Evolutionary conservation across 331 rosid genomes (phyloP).

Genomic region (Acacia concinna): DNA sequence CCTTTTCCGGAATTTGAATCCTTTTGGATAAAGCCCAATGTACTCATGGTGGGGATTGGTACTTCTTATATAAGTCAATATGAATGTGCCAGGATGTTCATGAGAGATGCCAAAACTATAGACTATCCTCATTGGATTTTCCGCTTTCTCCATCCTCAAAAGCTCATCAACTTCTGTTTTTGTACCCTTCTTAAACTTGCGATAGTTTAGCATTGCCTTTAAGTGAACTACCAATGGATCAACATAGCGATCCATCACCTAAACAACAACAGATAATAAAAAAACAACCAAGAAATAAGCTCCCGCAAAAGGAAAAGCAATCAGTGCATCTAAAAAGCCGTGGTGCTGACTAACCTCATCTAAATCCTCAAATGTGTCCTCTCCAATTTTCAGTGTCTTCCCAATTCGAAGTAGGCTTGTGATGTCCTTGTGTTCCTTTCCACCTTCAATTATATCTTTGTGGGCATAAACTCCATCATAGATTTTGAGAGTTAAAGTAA

Average conservation of each 20-base stretch:
- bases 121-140: conserved; percentile 84
- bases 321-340: neutral
- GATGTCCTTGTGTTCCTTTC: conserved; percentile 94
- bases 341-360: conserved; percentile 70
- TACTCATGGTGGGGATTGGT: conserved; percentile 98
- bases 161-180: conserved; percentile 93
- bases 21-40: conserved; percentile 94
- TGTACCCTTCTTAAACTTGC: conserved; percentile 80
- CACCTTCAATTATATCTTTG: conserved; percentile 94
- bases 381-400: conserved; percentile 95
- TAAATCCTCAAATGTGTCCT: conserved; percentile 96
- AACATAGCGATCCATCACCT: conserved; percentile 98
- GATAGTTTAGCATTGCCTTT: conserved; percentile 81
- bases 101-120: conserved; percentile 88
- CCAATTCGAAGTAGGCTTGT: conserved; percentile 94
- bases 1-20: conserved; percentile 92
- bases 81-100: conserved; percentile 97
- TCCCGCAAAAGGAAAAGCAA: conserved; percentile 4
- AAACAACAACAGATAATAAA: conserved; percentile 11
- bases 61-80: conserved; percentile 81
- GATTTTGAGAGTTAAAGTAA: conserved; percentile 90
- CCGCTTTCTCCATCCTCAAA: conserved; percentile 73
- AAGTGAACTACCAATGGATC: conserved; percentile 91
- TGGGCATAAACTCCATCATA: conserved; percentile 97
- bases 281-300: neutral